Evolutionary conservation across 345 rosid genomes (phyloP), one percentile per base, ranked within the genome.

Genomic region (Aethionema arabicum): DNA sequence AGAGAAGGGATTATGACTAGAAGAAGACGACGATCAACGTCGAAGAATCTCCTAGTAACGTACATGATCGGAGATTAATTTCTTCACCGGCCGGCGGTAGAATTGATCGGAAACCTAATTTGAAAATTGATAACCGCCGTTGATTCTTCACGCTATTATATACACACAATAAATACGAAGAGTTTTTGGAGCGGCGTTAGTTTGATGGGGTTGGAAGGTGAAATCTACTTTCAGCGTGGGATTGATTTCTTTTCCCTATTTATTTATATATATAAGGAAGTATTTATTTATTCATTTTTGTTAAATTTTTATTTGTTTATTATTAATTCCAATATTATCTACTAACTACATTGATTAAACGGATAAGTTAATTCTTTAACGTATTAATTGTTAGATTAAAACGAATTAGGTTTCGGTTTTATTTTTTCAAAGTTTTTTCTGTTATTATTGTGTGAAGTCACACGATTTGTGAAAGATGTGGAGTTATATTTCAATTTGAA

Each of bases 11-110:
- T 52, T 15, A 72, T 33, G 37, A 74, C 37, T 6, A 77, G 30
- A 38, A 82, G 67, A 43, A 77, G 65, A 27, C 85, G 79, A 63
- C 75, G 79, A 61, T 82, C 85, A 33, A 75, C 71, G 77, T 80
- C 82, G 52, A 72, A 72, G 53, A 75, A 39, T 77, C 69, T 60
- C 29, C 54, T 72, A 0, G 51, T 15, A 37, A 74, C 44, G 29
- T 59, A 33, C 79, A 74, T 72, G 50, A 31, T 39, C 61, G 35
- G 14, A 36, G 1, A 21, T 21, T 21, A 2, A 21, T 21, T 2
- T 42, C 27, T 32, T 35, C 53, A 30, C 32, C 52, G 58, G 58
- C 3, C 27, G 66, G 6, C 7, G 42, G 15, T 1, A 31, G 27
- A 6, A n/a, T 6, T 50, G 27, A 41, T 39, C 52, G 32, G 5